phyloP scores from a whole-genome alignment of 2,329 filamentous ascomycete genomes.

The Celoporthe dispersa region DNA sequence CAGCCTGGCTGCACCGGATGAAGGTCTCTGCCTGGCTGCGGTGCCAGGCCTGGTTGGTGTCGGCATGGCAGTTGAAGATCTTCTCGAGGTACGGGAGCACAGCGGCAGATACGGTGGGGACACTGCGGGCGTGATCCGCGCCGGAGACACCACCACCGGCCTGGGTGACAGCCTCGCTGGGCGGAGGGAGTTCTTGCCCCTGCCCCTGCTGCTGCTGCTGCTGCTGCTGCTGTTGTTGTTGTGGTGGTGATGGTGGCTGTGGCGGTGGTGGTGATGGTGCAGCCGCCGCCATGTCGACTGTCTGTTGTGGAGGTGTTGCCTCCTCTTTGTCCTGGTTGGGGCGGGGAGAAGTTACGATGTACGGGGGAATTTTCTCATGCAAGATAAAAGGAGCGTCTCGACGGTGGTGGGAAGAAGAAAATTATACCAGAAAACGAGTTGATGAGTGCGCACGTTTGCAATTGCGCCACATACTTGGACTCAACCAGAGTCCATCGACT shows the following conservation, averaged over 20 bases:
- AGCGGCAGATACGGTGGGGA: conserved; percentile 47
- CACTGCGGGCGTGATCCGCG: conserved; percentile 36
- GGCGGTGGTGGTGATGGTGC: no score
- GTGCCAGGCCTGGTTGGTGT: conserved; percentile 48
- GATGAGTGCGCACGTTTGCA: not conserved
- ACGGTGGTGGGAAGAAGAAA: not conserved
- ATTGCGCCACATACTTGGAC: not conserved
- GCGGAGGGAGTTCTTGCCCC: not conserved
- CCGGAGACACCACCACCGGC: conserved; percentile 54
- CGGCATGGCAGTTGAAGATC: conserved; percentile 52
- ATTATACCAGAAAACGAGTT: not conserved
- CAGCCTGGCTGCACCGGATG: conserved; percentile 50
- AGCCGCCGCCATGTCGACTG: not conserved
- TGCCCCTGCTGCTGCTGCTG: not conserved
- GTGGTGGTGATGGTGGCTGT: no score
- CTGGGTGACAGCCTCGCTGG: conserved; percentile 42
- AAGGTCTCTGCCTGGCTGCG: conserved; percentile 51
- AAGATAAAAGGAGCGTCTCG: not conserved
- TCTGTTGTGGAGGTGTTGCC: not conserved
- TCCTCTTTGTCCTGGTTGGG: not conserved
- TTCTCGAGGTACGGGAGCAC: conserved; percentile 49
- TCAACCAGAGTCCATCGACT: not conserved
- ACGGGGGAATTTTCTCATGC: not conserved
- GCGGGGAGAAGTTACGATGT: not conserved
- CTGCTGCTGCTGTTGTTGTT: not conserved